Evolutionary conservation across 257 asterid genomes (phyloP).

Genomic region (Salvia rosmarinus): DNA sequence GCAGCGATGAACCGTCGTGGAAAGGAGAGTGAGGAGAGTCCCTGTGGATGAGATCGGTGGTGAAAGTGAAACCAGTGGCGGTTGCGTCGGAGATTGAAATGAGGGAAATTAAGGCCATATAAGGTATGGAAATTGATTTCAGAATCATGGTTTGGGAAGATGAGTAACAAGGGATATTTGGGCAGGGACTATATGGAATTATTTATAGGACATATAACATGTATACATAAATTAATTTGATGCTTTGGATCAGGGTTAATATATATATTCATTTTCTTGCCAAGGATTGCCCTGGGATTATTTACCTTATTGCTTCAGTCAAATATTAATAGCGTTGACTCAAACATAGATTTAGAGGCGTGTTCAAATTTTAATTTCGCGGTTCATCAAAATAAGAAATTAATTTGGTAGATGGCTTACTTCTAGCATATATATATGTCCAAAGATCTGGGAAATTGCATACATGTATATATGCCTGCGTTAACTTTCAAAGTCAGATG

Average conservation of each 20-base stretch:
- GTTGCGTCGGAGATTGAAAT: neutral
- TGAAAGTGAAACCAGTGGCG: conserved; percentile 30
- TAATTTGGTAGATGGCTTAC: too few species aligned
- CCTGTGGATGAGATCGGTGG: conserved; percentile 38
- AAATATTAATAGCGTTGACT: too few species aligned
- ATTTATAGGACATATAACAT: neutral
- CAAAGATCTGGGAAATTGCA: too few species aligned
- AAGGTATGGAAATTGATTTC: conserved; percentile 13
- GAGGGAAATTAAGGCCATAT: neutral
- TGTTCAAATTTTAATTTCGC: too few species aligned
- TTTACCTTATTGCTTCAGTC: neutral
- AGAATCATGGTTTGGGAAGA: conserved; percentile 16
- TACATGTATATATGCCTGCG: too few species aligned
- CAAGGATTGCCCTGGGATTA: neutral
- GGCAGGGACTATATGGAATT: neutral
- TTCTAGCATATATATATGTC: too few species aligned
- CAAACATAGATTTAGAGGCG: too few species aligned
- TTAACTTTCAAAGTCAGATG: too few species aligned
- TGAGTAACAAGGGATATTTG: neutral
- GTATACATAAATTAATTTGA: neutral
- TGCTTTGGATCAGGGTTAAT: neutral
- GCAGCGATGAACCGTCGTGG: conserved; percentile 12
- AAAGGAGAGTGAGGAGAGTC: conserved; percentile 41
- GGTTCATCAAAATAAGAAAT: too few species aligned
- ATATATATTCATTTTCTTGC: neutral